phyloP scores from a whole-genome alignment of 371 early-diverging fungal genomes.

The Circinella umbellata region DNA sequence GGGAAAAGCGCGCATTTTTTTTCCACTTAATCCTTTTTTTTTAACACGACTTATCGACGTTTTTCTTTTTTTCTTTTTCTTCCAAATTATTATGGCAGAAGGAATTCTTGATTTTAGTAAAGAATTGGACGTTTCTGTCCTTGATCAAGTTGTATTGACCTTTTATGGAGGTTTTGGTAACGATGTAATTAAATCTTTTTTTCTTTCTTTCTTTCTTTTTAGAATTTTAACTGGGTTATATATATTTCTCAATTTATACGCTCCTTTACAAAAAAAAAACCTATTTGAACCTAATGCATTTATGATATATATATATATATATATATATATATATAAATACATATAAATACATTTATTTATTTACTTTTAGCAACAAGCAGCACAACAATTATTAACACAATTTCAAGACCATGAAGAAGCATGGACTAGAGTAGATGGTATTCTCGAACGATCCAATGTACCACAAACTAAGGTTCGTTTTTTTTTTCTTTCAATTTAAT shows the following conservation, averaged over 20 bases:
- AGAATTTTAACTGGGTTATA: not conserved
- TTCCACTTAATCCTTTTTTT: not conserved
- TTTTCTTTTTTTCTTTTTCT: too few species aligned
- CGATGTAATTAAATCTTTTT: slow-evolving; percentile 59
- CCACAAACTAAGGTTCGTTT: slow-evolving; percentile 85
- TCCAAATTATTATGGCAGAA: slow-evolving; percentile 34
- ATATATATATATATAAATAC: not conserved
- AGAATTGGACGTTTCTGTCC: slow-evolving; percentile 84
- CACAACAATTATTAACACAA: slow-evolving; percentile 84
- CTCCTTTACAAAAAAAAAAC: too few species aligned
- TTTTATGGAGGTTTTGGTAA: slow-evolving; percentile 72
- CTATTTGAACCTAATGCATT: too few species aligned
- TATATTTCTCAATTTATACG: too few species aligned
- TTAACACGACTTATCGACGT: slow-evolving; percentile 11
- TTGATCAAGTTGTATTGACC: slow-evolving; percentile 90
- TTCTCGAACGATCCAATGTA: slow-evolving; percentile 86
- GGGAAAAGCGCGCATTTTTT: too few species aligned
- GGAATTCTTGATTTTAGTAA: slow-evolving; percentile 89
- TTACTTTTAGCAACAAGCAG: slow-evolving; percentile 76
- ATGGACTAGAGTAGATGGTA: slow-evolving; percentile 96
- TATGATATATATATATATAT: too few species aligned
- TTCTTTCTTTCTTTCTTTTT: slow-evolving; percentile 3
- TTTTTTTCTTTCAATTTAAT: not conserved
- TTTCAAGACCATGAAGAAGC: slow-evolving; percentile 98
- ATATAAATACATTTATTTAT: not conserved